These are phyloP conservation scores for Euphorbia peplus DNA, from an alignment of 345 rosid species.

Conservation along the genomic window DNA sequence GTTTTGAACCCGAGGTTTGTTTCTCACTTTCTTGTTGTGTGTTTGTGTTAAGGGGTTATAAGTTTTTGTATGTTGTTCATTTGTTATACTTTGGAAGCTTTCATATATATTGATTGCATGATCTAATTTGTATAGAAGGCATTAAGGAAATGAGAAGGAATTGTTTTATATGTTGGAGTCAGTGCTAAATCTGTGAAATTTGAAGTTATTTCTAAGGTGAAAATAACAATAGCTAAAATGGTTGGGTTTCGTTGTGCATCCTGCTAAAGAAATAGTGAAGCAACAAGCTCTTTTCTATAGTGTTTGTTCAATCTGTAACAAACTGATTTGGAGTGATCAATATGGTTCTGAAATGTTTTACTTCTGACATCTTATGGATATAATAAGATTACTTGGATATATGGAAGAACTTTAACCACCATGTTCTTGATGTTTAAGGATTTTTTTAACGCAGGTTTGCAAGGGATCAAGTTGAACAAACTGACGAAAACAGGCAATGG, in stretches of 20 bases:
- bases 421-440: not conserved
- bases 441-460: constrained; percentile 54
- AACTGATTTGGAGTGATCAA: not conserved
- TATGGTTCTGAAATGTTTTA: not conserved
- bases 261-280: not conserved
- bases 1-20: constrained; percentile 85
- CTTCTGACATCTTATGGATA: not conserved
- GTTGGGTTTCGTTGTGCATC: not conserved
- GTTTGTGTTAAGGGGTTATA: not conserved
- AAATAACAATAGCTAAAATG: not conserved
- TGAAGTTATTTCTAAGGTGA: not conserved
- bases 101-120: not conserved
- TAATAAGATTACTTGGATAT: not conserved
- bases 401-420: not conserved
- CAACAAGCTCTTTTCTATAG: not conserved
- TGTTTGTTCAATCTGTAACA: not conserved
- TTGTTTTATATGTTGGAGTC: not conserved
- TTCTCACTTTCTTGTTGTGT: not conserved
- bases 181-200: not conserved
- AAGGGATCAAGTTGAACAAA: constrained; percentile 72
- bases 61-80: not conserved
- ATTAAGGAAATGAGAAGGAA: not conserved
- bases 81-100: not conserved
- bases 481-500: constrained; percentile 88
- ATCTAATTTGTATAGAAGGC: not conserved